Percentiles rank a stretch among this genome's conserved stretches.
Conservation (phyloP, 768 basidiomycete genomes). For the Clavaria fumosa region DNA sequence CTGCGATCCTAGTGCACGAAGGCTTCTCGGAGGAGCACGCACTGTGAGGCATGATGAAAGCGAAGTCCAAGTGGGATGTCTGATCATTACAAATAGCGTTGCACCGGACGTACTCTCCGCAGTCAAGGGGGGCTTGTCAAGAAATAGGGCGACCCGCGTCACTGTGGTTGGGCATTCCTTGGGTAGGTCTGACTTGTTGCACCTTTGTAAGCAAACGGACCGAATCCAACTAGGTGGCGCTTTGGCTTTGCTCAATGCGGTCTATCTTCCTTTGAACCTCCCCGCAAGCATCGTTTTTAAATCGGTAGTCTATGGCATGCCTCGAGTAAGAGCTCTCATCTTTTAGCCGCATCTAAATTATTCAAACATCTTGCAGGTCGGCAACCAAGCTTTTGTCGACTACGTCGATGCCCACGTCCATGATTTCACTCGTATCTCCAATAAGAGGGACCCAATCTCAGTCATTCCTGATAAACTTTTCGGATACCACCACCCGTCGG, state of each 20-base stretch:
- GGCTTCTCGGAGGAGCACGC: slow-evolving; percentile 31
- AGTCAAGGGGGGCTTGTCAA: slow-evolving; percentile 23
- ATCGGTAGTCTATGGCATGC: slow-evolving; percentile 27
- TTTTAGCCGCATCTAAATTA: slow-evolving; percentile 8
- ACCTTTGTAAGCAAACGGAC: not conserved
- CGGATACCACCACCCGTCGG: slow-evolving; percentile 30
- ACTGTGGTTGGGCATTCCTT: slow-evolving; percentile 34
- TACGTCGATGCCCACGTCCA: slow-evolving; percentile 36
- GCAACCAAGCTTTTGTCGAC: slow-evolving; percentile 47
- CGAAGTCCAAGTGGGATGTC: not conserved
- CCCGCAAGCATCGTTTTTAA: slow-evolving; percentile 20
- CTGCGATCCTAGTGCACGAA: slow-evolving; percentile 27
- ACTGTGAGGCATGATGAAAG: slow-evolving; percentile 15
- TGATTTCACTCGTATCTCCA: slow-evolving; percentile 43
- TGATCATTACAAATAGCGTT: slow-evolving; percentile 18
- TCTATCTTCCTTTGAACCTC: slow-evolving; percentile 39
- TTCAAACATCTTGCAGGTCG: slow-evolving; percentile 20
- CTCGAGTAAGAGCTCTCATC: slow-evolving; percentile 22
- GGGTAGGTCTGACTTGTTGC: slow-evolving; percentile 12
- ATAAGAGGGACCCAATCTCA: slow-evolving; percentile 30
- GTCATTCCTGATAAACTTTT: slow-evolving; percentile 24
- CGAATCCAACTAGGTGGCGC: slow-evolving; percentile 28
- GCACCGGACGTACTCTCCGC: slow-evolving; percentile 26
- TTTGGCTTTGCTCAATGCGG: slow-evolving; percentile 36
- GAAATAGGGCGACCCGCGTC: slow-evolving; percentile 22